A percentile compares a stretch with the other conserved stretches of the same genome.
These are phyloP conservation scores for Ricinus communis DNA, from an alignment of 345 rosid species.

Conservation along the genomic window DNA sequence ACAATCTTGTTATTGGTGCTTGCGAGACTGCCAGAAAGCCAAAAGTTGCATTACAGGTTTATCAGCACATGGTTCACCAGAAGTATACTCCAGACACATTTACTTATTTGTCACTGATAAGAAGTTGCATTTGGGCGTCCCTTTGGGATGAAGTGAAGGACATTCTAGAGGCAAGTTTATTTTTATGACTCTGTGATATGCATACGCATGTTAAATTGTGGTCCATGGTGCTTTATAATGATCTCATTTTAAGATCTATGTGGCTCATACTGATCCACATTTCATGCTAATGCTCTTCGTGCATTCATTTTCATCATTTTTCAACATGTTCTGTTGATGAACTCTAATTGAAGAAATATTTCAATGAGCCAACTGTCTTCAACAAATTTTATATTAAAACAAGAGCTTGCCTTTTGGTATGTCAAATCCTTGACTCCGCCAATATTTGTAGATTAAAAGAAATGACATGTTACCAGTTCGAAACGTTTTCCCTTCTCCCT, in stretches of 20 bases:
- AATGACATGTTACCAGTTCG: not conserved
- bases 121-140: slow-evolving; percentile 83
- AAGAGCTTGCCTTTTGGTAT: not conserved
- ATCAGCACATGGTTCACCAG: slow-evolving; percentile 62
- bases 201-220: too few species aligned
- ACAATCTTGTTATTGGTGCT: slow-evolving; percentile 63
- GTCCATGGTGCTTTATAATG: not conserved
- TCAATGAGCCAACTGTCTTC: not conserved
- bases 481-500: not conserved
- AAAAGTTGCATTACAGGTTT: slow-evolving; percentile 65
- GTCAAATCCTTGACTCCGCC: not conserved
- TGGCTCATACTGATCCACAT: not conserved
- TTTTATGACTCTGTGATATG: not conserved
- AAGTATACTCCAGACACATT: slow-evolving; percentile 56
- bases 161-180: slow-evolving; percentile 51
- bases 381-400: not conserved
- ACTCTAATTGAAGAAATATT: not conserved
- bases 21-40: slow-evolving; percentile 75
- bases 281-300: not conserved
- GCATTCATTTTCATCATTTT: not conserved
- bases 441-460: not conserved
- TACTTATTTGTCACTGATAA: slow-evolving; percentile 59
- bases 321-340: not conserved
- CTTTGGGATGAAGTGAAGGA: slow-evolving; percentile 66
- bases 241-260: not conserved